Percentiles rank a stretch among this genome's conserved stretches.
These are phyloP conservation scores for Ephemerocybe angulata DNA, from an alignment of 768 basidiomycete genomes.

Conservation along the genomic window DNA sequence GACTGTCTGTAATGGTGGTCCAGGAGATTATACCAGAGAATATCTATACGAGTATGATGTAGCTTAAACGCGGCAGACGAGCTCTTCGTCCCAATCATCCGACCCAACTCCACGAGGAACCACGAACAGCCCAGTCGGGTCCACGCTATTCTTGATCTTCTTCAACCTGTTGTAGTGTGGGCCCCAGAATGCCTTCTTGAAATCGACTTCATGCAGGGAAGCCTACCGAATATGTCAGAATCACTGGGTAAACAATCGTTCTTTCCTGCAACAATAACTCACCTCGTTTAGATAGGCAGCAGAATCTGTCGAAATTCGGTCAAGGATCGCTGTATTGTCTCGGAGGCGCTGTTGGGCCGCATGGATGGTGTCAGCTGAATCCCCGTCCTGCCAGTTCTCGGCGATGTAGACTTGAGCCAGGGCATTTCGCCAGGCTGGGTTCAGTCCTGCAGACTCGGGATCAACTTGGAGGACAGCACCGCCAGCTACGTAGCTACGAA, in stretches of 20 bases:
- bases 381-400: conserved; percentile 28
- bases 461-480: conserved; percentile 38
- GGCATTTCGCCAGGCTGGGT: conserved; percentile 47
- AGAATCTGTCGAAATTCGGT: conserved; percentile 27
- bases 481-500: conserved; percentile 37
- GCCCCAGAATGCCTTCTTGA: conserved; percentile 45
- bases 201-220: conserved; percentile 38
- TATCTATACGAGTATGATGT: neutral
- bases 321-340: conserved; percentile 17
- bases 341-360: conserved; percentile 16
- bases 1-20: no score
- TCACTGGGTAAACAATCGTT: neutral
- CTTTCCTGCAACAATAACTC: conserved; percentile 1
- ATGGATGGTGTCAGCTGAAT: conserved; percentile 18
- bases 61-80: conserved; percentile 19
- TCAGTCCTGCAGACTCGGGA: conserved; percentile 37
- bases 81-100: conserved; percentile 42
- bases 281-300: conserved; percentile 52
- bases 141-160: conserved; percentile 42
- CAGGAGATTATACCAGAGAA: no score
- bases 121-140: conserved; percentile 43
- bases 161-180: conserved; percentile 37
- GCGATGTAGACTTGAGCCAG: conserved; percentile 25
- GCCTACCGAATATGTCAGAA: conserved; percentile 30
- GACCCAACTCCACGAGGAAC: conserved; percentile 46